Percentiles rank a stretch among this genome's conserved stretches.
Evolutionary conservation across 2,329 filamentous ascomycete genomes (phyloP).

Genomic region (Cladophialophora yegresii): DNA sequence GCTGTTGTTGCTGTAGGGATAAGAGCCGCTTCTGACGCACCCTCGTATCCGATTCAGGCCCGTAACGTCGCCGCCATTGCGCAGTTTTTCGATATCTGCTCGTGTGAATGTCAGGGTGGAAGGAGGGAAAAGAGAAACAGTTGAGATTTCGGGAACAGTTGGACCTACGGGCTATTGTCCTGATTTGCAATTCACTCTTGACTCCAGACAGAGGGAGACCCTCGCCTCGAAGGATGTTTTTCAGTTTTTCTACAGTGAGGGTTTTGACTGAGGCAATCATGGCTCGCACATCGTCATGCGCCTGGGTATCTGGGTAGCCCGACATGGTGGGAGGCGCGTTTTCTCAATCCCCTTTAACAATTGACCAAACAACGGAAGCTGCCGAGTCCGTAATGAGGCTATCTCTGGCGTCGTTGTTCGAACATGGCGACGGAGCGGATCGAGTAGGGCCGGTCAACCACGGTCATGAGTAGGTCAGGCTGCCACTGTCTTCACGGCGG

Average conservation of each 20-base stretch:
- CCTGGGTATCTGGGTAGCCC: constrained; percentile 16
- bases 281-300: constrained; percentile 28
- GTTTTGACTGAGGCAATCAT: constrained; percentile 53
- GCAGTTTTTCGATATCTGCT: constrained; percentile 35
- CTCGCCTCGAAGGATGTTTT: constrained; percentile 73
- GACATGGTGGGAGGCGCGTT: constrained; percentile 23
- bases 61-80: constrained; percentile 24
- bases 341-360: constrained; percentile 2
- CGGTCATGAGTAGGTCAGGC: not conserved
- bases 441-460: not conserved
- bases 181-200: constrained; percentile 77
- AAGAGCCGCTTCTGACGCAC: constrained; percentile 26
- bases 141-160: constrained; percentile 9
- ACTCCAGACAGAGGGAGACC: constrained; percentile 76
- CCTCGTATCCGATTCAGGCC: constrained; percentile 29
- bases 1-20: constrained; percentile 21
- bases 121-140: constrained; percentile 25
- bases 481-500: not conserved
- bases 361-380: constrained; percentile 4
- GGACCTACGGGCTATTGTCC: constrained; percentile 73
- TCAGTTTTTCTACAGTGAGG: constrained; percentile 67
- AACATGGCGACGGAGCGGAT: constrained; percentile 8
- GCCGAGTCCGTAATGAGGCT: not conserved
- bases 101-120: constrained; percentile 12
- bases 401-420: constrained; percentile 9